Evolutionary conservation across 164 flowering plant genomes (phyloP).

Genomic region (Echeveria elegans): DNA sequence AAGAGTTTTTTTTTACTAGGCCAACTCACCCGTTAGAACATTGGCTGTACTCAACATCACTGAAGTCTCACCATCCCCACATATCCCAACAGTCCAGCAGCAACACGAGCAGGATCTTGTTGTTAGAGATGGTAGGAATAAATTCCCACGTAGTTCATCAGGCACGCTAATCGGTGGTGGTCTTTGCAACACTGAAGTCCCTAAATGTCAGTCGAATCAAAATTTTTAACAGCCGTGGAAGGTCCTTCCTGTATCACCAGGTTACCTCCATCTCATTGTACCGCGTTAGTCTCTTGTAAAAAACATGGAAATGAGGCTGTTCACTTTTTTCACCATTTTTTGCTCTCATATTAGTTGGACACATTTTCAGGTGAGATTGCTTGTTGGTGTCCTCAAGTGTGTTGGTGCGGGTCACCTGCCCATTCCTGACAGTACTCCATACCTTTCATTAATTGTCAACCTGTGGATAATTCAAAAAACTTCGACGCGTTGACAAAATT

Average conservation of each 20-base stretch:
- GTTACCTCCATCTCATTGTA: slow-evolving; percentile 24
- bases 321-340: neutral
- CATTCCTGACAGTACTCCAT: slow-evolving; percentile 47
- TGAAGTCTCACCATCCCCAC: slow-evolving; percentile 53
- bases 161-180: too few species aligned
- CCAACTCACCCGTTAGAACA: slow-evolving; percentile 83
- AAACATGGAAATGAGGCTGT: too few species aligned
- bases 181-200: too few species aligned
- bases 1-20: too few species aligned
- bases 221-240: slow-evolving; percentile 82
- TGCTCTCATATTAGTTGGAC: neutral
- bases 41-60: slow-evolving; percentile 70
- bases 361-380: slow-evolving; percentile 67
- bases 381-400: slow-evolving; percentile 77
- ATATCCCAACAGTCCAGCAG: slow-evolving; percentile 47
- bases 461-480: neutral
- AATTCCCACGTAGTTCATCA: too few species aligned
- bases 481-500: neutral
- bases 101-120: too few species aligned
- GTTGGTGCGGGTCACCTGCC: slow-evolving; percentile 78
- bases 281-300: too few species aligned
- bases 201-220: slow-evolving; percentile 15
- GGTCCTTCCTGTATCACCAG: slow-evolving; percentile 96
- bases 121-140: too few species aligned
- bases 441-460: neutral